These are phyloP conservation scores for Hypoxylon subgilvum DNA, from an alignment of 495 filamentous ascomycete species.

Conservation along the genomic window DNA sequence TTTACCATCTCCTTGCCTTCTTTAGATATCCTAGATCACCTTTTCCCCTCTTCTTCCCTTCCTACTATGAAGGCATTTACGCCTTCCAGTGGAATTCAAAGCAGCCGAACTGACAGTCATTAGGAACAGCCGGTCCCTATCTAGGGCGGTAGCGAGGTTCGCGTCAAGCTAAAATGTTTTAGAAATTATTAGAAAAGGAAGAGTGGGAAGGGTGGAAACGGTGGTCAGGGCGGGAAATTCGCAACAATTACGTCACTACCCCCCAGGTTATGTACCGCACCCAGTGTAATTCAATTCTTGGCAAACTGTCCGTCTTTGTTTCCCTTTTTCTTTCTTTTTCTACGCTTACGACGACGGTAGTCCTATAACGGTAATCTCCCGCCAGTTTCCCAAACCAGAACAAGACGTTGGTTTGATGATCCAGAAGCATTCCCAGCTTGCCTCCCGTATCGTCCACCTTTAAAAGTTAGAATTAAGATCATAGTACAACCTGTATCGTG, in stretches of 20 bases:
- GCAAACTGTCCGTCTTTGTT: conserved; percentile 30
- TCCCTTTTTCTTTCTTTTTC: conserved; percentile 2
- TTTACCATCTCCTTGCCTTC: conserved; percentile 4
- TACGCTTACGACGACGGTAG: too few species aligned
- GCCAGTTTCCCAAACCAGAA: conserved; percentile 17
- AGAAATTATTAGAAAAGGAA: not conserved
- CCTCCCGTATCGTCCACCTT: not conserved
- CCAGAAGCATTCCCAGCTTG: too few species aligned
- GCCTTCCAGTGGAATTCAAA: conserved; percentile 27
- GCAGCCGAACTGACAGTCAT: not conserved
- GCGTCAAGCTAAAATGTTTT: conserved; percentile 13
- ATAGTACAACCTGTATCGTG: too few species aligned
- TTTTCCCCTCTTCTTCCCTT: not conserved
- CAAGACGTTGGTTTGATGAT: too few species aligned
- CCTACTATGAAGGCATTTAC: not conserved
- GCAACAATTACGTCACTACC: conserved; percentile 45
- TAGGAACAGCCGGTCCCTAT: too few species aligned
- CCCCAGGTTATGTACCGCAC: conserved; percentile 40
- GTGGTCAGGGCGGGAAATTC: conserved; percentile 34
- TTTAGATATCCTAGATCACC: not conserved
- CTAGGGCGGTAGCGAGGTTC: conserved; percentile 7
- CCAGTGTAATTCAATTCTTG: conserved; percentile 24
- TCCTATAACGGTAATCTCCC: too few species aligned
- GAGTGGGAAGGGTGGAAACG: conserved; percentile 16
- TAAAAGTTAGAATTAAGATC: too few species aligned